Evolutionary conservation across 169 alveolate species (phyloP).

Genomic region (Plasmodium gallinaceum): DNA sequence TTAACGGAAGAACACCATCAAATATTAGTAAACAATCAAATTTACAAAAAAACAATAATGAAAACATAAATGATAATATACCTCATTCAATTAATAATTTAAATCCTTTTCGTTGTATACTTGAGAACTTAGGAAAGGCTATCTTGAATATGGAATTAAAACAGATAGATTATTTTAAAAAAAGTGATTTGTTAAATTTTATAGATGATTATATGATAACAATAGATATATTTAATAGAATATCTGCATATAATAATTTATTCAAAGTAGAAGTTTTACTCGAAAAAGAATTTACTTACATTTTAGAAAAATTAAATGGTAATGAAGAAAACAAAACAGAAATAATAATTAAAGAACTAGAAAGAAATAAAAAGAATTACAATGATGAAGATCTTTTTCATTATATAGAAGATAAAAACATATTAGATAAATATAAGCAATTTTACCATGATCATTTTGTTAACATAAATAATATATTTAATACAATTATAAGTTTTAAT

Average conservation of each 20-base stretch:
- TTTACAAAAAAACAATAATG: neutral
- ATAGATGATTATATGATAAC: constrained; percentile 36
- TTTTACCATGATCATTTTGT: constrained; percentile 53
- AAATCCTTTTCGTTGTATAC: neutral
- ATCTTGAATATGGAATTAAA: constrained; percentile 25
- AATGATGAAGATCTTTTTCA: constrained; percentile 23
- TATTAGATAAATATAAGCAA: constrained; percentile 29
- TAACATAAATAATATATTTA: constrained; percentile 42
- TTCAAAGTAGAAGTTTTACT: constrained; percentile 14
- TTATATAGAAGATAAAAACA: constrained; percentile 5
- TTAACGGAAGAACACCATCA: constrained; percentile 23
- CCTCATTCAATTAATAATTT: neutral
- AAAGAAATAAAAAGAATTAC: constrained; percentile 20
- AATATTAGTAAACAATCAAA: constrained; percentile 12
- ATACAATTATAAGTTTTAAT: constrained; percentile 25
- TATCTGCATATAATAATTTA: constrained; percentile 18
- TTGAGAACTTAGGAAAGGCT: constrained; percentile 18
- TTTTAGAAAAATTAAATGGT: neutral
- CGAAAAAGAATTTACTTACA: neutral
- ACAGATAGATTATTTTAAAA: constrained; percentile 22
- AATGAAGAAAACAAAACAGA: neutral
- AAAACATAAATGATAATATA: neutral
- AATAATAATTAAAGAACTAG: constrained; percentile 1
- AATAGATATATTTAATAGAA: constrained; percentile 14
- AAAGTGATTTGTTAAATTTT: constrained; percentile 17